These are phyloP conservation scores for Psilocybe azurescens DNA, from an alignment of 768 basidiomycete species.

Conservation along the genomic window DNA sequence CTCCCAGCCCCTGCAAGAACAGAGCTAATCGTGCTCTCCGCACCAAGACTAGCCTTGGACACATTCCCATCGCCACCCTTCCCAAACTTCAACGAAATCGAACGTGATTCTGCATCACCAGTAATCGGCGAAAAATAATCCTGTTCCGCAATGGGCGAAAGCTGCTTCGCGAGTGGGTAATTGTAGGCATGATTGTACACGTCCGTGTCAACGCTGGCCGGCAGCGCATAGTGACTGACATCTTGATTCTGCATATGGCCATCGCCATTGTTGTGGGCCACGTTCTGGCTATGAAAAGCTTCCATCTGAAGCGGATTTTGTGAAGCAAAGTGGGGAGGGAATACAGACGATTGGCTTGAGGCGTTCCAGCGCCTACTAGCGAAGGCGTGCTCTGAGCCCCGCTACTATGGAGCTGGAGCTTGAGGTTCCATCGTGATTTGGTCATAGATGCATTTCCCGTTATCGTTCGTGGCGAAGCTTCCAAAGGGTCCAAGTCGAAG, in stretches of 20 bases:
- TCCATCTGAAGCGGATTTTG: not conserved
- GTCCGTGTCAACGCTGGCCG: constrained; percentile 30
- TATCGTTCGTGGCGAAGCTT: constrained; percentile 10
- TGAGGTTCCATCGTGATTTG: constrained; percentile 27
- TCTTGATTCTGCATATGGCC: not conserved
- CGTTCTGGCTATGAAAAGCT: not conserved
- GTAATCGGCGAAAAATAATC: constrained; percentile 60
- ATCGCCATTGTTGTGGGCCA: not conserved
- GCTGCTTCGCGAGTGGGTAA: constrained; percentile 50
- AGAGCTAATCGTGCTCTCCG: constrained; percentile 18
- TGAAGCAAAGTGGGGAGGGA: not conserved
- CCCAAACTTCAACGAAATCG: constrained; percentile 23
- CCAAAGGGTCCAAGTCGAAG: constrained; percentile 20
- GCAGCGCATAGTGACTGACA: not conserved
- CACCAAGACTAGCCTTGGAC: constrained; percentile 21
- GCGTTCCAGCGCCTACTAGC: not conserved
- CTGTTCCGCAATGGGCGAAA: constrained; percentile 72
- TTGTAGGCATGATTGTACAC: constrained; percentile 41
- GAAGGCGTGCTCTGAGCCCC: constrained; percentile 17
- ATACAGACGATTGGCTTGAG: not conserved
- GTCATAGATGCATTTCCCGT: constrained; percentile 19
- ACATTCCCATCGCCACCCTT: constrained; percentile 10
- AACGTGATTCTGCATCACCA: constrained; percentile 18
- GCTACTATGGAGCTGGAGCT: constrained; percentile 22
- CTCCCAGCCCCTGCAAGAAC: constrained; percentile 11